These are phyloP conservation scores for Talaromyces sp. DNA, from an alignment of 2,329 filamentous ascomycete genomes.

Conservation along the genomic window DNA sequence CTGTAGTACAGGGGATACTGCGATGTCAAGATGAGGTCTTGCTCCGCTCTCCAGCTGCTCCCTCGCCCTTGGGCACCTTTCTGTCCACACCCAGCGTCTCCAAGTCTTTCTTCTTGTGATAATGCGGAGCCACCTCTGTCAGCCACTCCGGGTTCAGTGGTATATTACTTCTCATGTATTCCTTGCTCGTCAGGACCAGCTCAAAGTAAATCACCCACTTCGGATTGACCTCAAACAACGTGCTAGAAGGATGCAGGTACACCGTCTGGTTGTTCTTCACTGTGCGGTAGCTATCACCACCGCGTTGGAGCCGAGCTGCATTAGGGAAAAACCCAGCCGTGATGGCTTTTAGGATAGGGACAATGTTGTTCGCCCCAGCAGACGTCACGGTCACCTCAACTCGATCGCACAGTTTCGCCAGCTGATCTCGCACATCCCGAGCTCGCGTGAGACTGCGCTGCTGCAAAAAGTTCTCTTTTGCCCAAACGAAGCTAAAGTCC, in stretches of 20 bases:
- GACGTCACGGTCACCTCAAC: slow-evolving; percentile 73
- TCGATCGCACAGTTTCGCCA: slow-evolving; percentile 85
- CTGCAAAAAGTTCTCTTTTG: slow-evolving; percentile 88
- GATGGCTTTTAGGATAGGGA: slow-evolving; percentile 79
- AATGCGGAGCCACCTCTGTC: slow-evolving; percentile 86
- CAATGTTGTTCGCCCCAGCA: slow-evolving; percentile 64
- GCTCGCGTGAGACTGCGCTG: slow-evolving; percentile 83
- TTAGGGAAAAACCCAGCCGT: slow-evolving; percentile 94
- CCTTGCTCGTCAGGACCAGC: slow-evolving; percentile 87
- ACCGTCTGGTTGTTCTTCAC: slow-evolving; percentile 87
- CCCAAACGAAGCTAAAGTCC: slow-evolving; percentile 83
- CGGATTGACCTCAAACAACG: slow-evolving; percentile 72
- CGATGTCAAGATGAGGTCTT: no score
- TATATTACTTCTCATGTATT: slow-evolving; percentile 87
- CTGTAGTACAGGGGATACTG: no score
- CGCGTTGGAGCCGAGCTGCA: slow-evolving; percentile 74
- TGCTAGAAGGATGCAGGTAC: slow-evolving; percentile 83
- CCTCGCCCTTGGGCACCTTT: slow-evolving; percentile 63
- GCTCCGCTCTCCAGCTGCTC: slow-evolving; percentile 33
- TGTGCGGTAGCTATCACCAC: slow-evolving; percentile 83
- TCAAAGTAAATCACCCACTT: slow-evolving; percentile 85
- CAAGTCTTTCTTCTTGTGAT: slow-evolving; percentile 85
- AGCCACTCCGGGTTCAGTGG: slow-evolving; percentile 82
- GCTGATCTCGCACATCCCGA: slow-evolving; percentile 85
- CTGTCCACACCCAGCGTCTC: slow-evolving; percentile 71